phyloP scores from a whole-genome alignment of 2,329 filamentous ascomycete genomes.

The Escovopsis weberi region DNA sequence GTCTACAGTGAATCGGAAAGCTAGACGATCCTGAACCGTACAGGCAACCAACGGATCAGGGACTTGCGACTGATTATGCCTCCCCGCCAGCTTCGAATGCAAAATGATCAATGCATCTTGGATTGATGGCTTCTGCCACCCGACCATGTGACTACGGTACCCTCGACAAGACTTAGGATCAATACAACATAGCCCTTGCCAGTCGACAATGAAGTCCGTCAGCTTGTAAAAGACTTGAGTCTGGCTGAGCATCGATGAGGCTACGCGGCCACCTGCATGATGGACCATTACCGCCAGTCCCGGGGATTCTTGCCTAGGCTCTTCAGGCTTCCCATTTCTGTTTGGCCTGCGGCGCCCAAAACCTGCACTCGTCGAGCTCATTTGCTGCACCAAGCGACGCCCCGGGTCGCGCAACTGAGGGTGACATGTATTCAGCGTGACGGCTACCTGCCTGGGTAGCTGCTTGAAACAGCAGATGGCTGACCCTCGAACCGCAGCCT shows the following conservation, averaged over 20 bases:
- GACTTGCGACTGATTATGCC: too few relatives aligned
- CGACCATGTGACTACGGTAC: too few relatives aligned
- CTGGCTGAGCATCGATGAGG: slow-evolving; percentile 1
- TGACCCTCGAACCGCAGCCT: slow-evolving; percentile 1
- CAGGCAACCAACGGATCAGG: too few relatives aligned
- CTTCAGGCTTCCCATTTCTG: not conserved
- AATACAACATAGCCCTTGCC: too few relatives aligned
- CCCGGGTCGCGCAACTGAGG: slow-evolving; percentile 5
- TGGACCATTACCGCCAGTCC: slow-evolving; percentile 1
- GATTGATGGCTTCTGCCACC: too few relatives aligned
- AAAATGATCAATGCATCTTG: too few relatives aligned
- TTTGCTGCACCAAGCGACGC: slow-evolving; percentile 5
- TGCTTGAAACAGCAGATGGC: slow-evolving; percentile 5
- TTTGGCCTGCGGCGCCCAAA: slow-evolving; percentile 1
- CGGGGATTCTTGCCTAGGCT: slow-evolving; percentile 2
- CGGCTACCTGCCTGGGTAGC: slow-evolving; percentile 4
- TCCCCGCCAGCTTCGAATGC: too few relatives aligned
- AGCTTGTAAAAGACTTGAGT: not conserved
- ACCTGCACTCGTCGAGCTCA: slow-evolving; percentile 6
- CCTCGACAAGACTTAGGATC: too few relatives aligned
- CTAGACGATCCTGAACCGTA: too few relatives aligned
- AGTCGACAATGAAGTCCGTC: too few relatives aligned
- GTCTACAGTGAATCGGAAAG: too few relatives aligned
- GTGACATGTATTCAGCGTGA: slow-evolving; percentile 3
- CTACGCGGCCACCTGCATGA: slow-evolving; percentile 4